phyloP scores from a whole-genome alignment of 139 green algal species.

The Micromonas pusilla region DNA sequence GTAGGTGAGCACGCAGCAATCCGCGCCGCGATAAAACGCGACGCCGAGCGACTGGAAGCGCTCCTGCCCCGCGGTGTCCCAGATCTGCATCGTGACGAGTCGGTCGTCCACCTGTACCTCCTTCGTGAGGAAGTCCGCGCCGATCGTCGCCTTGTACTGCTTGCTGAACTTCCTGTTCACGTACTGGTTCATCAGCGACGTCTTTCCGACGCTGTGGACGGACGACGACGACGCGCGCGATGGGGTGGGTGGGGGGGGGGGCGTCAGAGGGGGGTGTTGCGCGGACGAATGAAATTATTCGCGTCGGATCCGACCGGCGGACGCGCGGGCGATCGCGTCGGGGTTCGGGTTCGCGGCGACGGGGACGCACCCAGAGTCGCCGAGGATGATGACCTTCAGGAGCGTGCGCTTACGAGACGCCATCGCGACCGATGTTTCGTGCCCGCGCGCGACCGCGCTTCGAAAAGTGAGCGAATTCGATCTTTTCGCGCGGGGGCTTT shows the following conservation, averaged over 20 bases:
- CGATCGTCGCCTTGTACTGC: slow-evolving; percentile 99
- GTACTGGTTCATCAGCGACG: slow-evolving; percentile 95
- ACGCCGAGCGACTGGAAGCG: slow-evolving; percentile 94
- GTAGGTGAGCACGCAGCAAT: slow-evolving; percentile 97
- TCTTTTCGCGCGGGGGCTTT: neutral
- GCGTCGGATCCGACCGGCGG: neutral
- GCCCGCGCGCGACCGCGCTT: neutral
- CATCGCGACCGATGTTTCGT: neutral
- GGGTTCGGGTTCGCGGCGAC: neutral
- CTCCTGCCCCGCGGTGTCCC: slow-evolving; percentile 97
- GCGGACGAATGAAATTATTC: neutral
- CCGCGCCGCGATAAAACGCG: slow-evolving; percentile 95
- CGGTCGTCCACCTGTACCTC: slow-evolving; percentile 95
- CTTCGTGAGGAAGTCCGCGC: slow-evolving; percentile 97
- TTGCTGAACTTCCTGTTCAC: slow-evolving; percentile 98
- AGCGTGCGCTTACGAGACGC: slow-evolving; percentile 55
- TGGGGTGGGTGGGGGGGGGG: no score
- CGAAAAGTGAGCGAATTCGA: no score
- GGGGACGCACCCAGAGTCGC: slow-evolving; percentile 79
- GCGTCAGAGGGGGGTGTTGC: no score
- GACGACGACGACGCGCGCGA: neutral
- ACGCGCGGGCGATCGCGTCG: neutral
- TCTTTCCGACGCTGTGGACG: slow-evolving; percentile 94
- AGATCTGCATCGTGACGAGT: slow-evolving; percentile 97
- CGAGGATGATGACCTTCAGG: slow-evolving; percentile 98